Percentiles rank a stretch among this genome's conserved stretches.
Evolutionary conservation across 2,329 filamentous ascomycete species (phyloP).

Genomic region (Ceratocystis cubensis): DNA sequence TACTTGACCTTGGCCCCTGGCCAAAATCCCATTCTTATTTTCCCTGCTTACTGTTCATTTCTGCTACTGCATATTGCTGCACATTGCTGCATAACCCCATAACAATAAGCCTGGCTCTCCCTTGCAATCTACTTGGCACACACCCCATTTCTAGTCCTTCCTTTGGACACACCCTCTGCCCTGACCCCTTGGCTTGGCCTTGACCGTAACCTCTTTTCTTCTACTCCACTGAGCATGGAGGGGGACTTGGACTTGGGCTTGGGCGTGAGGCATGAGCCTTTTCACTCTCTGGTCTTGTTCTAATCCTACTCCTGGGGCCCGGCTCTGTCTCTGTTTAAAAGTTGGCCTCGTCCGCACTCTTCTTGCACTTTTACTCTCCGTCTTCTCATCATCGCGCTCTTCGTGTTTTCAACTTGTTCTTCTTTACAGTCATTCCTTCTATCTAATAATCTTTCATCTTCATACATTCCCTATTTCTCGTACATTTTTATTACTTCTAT

Average conservation of each 20-base stretch:
- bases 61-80: background rate
- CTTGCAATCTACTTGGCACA: too few species aligned
- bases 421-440: slow-evolving; percentile 20
- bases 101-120: too few species aligned
- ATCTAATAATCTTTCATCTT: background rate
- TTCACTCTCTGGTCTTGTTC: background rate
- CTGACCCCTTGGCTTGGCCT: background rate
- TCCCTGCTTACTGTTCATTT: slow-evolving; percentile 4
- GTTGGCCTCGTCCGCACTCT: slow-evolving; percentile 16
- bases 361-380: slow-evolving; percentile 4
- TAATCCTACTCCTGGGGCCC: background rate
- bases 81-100: too few species aligned
- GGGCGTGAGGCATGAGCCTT: background rate
- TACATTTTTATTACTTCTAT: slow-evolving; percentile 10
- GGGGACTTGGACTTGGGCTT: background rate
- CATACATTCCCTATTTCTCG: slow-evolving; percentile 9
- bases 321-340: slow-evolving; percentile 15
- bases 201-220: background rate
- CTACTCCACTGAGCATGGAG: slow-evolving; percentile 1
- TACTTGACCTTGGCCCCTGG: background rate
- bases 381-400: slow-evolving; percentile 19
- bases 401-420: slow-evolving; percentile 14
- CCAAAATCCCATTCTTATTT: background rate
- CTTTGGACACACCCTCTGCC: background rate
- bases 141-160: background rate